Percentiles rank a stretch among this genome's conserved stretches.
Evolutionary conservation across 2,329 filamentous ascomycete species (phyloP).

Genomic region (Albophoma yamanashiensis): DNA sequence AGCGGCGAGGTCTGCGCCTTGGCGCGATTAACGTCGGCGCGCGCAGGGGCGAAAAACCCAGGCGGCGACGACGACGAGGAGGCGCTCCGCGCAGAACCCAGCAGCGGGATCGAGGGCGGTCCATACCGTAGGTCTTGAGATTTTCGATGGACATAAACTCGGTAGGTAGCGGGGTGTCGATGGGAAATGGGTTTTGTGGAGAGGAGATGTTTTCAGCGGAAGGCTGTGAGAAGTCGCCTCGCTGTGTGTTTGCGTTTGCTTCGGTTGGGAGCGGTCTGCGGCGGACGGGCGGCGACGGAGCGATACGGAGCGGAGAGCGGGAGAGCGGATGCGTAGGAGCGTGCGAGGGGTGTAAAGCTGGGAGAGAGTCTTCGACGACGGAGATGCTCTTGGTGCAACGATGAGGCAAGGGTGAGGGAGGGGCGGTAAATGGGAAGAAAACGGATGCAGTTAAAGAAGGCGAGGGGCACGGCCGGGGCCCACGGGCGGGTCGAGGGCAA

Average conservation of each 20-base stretch:
- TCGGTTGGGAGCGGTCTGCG: slow-evolving; percentile 4
- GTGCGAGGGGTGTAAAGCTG: neutral
- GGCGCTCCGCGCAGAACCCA: neutral
- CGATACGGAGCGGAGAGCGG: neutral
- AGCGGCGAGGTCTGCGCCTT: neutral
- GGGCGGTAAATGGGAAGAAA: slow-evolving; percentile 2
- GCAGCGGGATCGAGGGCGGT: neutral
- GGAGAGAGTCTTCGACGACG: neutral
- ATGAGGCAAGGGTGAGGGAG: neutral
- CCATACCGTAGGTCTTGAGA: slow-evolving; percentile 90
- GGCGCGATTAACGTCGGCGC: neutral
- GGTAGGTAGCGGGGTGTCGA: slow-evolving; percentile 49
- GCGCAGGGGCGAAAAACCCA: neutral
- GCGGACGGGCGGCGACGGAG: neutral
- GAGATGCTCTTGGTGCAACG: neutral
- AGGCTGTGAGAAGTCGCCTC: slow-evolving; percentile 31
- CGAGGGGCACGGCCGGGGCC: slow-evolving; percentile 1
- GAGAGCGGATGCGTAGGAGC: neutral
- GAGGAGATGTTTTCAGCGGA: slow-evolving; percentile 34
- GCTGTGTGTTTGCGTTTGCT: slow-evolving; percentile 22
- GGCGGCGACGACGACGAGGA: neutral
- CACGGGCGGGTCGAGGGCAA: neutral
- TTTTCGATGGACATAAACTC: slow-evolving; percentile 99
- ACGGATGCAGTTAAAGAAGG: slow-evolving; percentile 1
- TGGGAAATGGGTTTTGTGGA: slow-evolving; percentile 41